phyloP scores from a whole-genome alignment of 2,329 filamentous ascomycete species.

The Chaetomium olivaceum region DNA sequence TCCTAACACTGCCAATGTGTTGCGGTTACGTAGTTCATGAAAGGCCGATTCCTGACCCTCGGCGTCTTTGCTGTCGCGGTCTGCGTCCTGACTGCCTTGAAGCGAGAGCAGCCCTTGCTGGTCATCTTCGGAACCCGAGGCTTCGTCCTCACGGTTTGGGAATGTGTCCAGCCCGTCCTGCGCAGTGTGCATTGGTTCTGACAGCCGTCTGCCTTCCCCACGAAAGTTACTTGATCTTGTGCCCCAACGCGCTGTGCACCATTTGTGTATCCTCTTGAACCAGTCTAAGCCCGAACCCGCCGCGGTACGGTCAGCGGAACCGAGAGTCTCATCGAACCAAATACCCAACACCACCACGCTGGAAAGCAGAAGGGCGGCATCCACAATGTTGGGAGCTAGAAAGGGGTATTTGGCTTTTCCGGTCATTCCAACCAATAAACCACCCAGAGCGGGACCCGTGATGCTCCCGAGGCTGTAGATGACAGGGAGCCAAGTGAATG shows the following conservation, averaged over 20 bases:
- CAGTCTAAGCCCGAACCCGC: conserved; percentile 34
- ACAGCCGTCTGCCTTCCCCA: conserved; percentile 25
- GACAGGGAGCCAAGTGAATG: conserved; percentile 91
- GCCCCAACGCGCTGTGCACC: conserved; percentile 31
- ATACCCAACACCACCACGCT: conserved; percentile 74
- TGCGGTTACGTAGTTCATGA: conserved; percentile 69
- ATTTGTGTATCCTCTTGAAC: conserved; percentile 35
- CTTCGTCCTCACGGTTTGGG: conserved; percentile 32
- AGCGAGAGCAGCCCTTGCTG: conserved; percentile 22
- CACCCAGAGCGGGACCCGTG: conserved; percentile 88
- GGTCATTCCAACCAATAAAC: conserved; percentile 69
- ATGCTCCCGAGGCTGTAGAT: conserved; percentile 96
- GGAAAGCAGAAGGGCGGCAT: conserved; percentile 68
- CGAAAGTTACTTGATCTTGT: background rate
- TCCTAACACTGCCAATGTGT: conserved; percentile 76
- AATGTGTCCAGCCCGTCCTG: conserved; percentile 8
- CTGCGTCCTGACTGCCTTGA: conserved; percentile 28
- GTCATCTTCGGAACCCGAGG: conserved; percentile 17
- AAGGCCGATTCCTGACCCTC: conserved; percentile 50
- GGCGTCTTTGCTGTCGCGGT: conserved; percentile 44
- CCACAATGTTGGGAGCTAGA: conserved; percentile 77
- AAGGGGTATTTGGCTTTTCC: conserved; percentile 72
- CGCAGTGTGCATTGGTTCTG: conserved; percentile 12
- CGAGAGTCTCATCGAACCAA: conserved; percentile 84
- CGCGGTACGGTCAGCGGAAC: conserved; percentile 41